A percentile compares a stretch with the other conserved stretches of the same genome.
Conservation (phyloP, 768 basidiomycete species). For the Austroboletus eburneus region DNA sequence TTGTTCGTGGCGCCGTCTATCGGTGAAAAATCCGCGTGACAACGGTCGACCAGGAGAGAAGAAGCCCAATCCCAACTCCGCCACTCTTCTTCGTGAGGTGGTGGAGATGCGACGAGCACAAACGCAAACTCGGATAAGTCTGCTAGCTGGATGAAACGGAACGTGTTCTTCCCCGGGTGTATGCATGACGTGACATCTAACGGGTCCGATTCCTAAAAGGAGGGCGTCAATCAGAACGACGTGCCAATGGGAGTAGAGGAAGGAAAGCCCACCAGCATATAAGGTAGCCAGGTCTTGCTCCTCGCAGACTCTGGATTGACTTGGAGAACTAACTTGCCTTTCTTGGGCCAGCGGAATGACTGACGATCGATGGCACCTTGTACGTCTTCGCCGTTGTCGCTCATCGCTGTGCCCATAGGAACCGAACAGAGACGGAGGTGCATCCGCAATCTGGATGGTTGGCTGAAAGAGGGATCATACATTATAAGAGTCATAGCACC, state of each 20-base stretch:
- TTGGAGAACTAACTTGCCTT: conserved; percentile 42
- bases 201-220: conserved; percentile 27
- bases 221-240: background rate
- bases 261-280: conserved; percentile 37
- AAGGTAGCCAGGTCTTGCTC: conserved; percentile 41
- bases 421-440: conserved; percentile 23
- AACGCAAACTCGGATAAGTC: conserved; percentile 41
- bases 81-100: conserved; percentile 20
- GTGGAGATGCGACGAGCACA: conserved; percentile 38
- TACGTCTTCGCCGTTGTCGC: background rate
- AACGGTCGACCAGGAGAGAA: background rate
- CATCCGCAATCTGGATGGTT: conserved; percentile 14
- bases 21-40: background rate
- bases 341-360: conserved; percentile 38
- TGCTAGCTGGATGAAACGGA: conserved; percentile 49
- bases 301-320: conserved; percentile 37
- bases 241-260: too few relatives aligned
- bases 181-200: conserved; percentile 42
- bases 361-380: conserved; percentile 13
- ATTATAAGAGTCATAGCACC: background rate
- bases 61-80: conserved; percentile 23
- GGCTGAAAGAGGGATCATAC: background rate
- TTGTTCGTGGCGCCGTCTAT: background rate
- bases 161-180: conserved; percentile 41
- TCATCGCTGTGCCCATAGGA: background rate